These are phyloP conservation scores for Phytopythium montanum DNA, from an alignment of 352 stramenopile species.

Conservation along the genomic window DNA sequence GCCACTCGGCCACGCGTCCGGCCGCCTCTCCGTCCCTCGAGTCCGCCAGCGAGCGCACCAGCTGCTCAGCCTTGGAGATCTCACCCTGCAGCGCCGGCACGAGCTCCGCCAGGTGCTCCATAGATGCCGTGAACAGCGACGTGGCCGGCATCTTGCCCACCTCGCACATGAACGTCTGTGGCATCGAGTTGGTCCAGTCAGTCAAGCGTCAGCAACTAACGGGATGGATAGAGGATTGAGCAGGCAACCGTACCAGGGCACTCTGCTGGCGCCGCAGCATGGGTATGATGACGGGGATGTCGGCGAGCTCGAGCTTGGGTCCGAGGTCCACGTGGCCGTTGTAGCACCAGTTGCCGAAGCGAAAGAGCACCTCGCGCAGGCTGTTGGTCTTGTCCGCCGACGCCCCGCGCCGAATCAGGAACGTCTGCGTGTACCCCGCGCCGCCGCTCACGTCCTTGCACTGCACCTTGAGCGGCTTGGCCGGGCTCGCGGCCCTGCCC, in stretches of 20 bases:
- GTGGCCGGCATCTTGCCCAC: slow-evolving; percentile 87
- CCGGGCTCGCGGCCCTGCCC: slow-evolving; percentile 50
- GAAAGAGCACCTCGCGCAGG: slow-evolving; percentile 91
- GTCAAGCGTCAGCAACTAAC: not conserved
- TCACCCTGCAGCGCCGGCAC: slow-evolving; percentile 87
- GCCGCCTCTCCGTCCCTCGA: slow-evolving; percentile 49
- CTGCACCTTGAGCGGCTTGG: slow-evolving; percentile 79
- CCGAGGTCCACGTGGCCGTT: slow-evolving; percentile 90
- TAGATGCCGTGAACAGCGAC: slow-evolving; percentile 84
- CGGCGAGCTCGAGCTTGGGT: slow-evolving; percentile 82
- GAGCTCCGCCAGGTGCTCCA: slow-evolving; percentile 83
- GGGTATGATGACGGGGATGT: slow-evolving; percentile 94
- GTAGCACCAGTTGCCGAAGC: slow-evolving; percentile 96
- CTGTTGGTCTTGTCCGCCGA: slow-evolving; percentile 31
- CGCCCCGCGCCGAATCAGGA: slow-evolving; percentile 72
- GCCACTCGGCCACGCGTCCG: slow-evolving; percentile 69
- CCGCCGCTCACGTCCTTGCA: slow-evolving; percentile 78
- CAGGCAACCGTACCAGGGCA: slow-evolving; percentile 62
- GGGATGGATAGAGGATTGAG: not conserved
- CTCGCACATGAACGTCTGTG: slow-evolving; percentile 91
- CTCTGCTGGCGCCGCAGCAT: slow-evolving; percentile 92
- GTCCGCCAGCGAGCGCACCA: slow-evolving; percentile 60
- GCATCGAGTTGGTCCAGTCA: not conserved
- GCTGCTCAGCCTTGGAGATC: slow-evolving; percentile 76
- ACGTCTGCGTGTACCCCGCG: slow-evolving; percentile 80